Evolutionary conservation across 2,329 filamentous ascomycete species (phyloP).

Genomic region (Fusarium sp.): DNA sequence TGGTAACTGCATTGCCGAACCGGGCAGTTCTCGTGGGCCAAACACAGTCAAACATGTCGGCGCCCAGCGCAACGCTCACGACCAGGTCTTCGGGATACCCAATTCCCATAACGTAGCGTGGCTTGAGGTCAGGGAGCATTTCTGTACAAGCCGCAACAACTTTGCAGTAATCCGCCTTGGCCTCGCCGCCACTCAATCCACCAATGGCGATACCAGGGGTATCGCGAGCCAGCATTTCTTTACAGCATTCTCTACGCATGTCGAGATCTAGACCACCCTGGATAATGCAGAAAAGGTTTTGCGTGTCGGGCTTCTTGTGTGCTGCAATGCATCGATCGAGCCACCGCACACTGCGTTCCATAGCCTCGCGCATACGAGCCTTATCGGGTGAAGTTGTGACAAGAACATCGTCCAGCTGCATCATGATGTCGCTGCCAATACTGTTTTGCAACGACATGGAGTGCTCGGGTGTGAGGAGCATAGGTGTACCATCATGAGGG

Average conservation of each 20-base stretch:
- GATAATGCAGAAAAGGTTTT: conserved; percentile 99
- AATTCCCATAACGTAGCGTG: conserved; percentile 99
- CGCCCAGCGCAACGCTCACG: conserved; percentile 90
- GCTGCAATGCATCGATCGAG: conserved; percentile 92
- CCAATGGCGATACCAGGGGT: conserved; percentile 98
- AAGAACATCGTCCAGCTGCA: conserved; percentile 98
- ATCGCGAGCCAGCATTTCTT: conserved; percentile 86
- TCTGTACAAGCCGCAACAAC: conserved; percentile 88
- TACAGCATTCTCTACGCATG: conserved; percentile 83
- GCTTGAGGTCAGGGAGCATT: conserved; percentile 87
- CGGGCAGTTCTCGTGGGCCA: conserved; percentile 97
- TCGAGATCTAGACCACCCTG: conserved; percentile 93
- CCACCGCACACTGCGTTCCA: conserved; percentile 95
- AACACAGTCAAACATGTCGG: conserved; percentile 99
- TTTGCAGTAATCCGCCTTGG: conserved; percentile 89
- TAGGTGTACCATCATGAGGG: conserved; percentile 92
- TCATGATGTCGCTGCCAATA: conserved; percentile 98
- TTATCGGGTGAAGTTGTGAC: conserved; percentile 93
- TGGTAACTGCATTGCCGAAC: conserved; percentile 93
- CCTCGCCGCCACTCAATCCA: conserved; percentile 92
- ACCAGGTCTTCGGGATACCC: conserved; percentile 96
- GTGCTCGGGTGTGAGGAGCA: conserved; percentile 97
- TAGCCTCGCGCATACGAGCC: conserved; percentile 89
- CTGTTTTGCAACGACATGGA: conserved; percentile 96
- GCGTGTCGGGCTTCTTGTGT: conserved; percentile 81